Evolutionary conservation across 805 yeast genomes (phyloP).

Genomic region (Yarrowia bubula): DNA sequence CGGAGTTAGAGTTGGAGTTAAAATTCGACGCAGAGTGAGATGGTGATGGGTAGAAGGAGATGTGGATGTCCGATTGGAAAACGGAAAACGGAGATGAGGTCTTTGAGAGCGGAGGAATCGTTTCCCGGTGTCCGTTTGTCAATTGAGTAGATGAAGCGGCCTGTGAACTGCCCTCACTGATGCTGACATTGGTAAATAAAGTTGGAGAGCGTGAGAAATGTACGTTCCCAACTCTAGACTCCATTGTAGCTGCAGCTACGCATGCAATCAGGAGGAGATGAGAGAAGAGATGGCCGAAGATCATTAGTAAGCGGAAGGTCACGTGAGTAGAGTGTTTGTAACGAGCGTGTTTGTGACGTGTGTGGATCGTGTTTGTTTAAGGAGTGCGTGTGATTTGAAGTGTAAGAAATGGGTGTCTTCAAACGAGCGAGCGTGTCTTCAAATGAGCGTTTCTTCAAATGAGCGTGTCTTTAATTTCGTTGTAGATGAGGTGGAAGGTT

Average conservation of each 20-base stretch:
- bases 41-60: neutral
- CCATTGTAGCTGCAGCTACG: constrained; percentile 12
- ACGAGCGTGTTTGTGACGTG: neutral
- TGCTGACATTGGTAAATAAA: neutral
- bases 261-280: neutral
- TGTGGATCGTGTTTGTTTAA: neutral
- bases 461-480: too few species aligned
- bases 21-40: neutral
- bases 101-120: neutral
- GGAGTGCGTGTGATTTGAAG: neutral
- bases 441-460: too few species aligned
- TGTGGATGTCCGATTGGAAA: neutral
- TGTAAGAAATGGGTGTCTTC: neutral
- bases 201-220: constrained; percentile 7
- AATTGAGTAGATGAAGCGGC: neutral
- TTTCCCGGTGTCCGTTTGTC: neutral
- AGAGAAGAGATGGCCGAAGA: neutral
- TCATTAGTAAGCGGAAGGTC: neutral
- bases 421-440: too few species aligned
- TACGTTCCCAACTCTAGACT: neutral
- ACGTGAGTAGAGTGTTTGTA: neutral
- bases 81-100: neutral
- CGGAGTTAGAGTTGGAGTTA: neutral
- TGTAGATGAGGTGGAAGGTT: neutral
- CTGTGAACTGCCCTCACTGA: neutral